Evolutionary conservation across 2,329 filamentous ascomycete genomes (phyloP).

Genomic region (Bertia moriformis): DNA sequence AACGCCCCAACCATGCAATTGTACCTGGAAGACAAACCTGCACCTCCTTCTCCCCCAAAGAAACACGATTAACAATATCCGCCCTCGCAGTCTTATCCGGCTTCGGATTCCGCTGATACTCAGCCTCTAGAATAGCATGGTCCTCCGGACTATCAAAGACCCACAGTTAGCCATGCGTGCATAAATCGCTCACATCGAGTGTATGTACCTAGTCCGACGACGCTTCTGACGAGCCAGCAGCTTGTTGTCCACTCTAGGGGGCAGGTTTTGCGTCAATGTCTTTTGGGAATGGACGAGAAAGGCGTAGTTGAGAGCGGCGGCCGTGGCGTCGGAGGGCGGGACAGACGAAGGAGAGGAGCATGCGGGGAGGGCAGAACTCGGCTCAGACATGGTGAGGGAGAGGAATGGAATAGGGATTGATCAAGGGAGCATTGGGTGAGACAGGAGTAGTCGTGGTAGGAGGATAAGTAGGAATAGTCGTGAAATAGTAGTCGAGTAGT

Average conservation of each 20-base stretch:
- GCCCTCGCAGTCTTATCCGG: neutral
- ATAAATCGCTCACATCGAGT: neutral
- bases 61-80: neutral
- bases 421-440: neutral
- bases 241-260: constrained; percentile 43
- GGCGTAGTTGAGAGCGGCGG: constrained; percentile 24
- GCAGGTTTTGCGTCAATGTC: constrained; percentile 36
- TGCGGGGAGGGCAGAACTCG: constrained; percentile 10
- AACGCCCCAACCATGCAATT: too few species aligned
- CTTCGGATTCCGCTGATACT: neutral
- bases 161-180: neutral
- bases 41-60: neutral
- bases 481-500: too few species aligned
- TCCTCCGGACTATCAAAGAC: neutral
- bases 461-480: too few species aligned
- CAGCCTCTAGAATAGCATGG: neutral
- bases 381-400: constrained; percentile 15
- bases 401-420: neutral
- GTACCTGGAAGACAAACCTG: neutral
- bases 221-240: constrained; percentile 43
- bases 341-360: constrained; percentile 17
- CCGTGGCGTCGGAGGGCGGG: constrained; percentile 13
- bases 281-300: constrained; percentile 46
- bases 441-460: neutral
- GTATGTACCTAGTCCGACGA: constrained; percentile 41